A percentile compares a stretch with the other conserved stretches of the same genome.
phyloP scores from a whole-genome alignment of 164 flowering plant species.

The Hamamelis virginiana region DNA sequence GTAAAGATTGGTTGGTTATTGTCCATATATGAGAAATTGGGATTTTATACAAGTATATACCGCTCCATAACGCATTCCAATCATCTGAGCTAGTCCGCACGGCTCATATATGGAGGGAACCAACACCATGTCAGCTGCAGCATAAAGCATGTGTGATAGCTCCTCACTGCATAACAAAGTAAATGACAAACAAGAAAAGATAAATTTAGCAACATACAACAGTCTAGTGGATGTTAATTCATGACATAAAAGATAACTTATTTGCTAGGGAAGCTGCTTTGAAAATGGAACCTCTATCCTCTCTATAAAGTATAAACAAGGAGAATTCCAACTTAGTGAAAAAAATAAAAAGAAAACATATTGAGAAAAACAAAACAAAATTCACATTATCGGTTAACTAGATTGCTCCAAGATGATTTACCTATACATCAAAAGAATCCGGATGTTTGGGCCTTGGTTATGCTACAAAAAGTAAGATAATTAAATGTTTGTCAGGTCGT shows the following conservation, averaged over 20 bases:
- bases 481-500: conserved; percentile 8
- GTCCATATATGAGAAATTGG: neutral
- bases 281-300: neutral
- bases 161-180: conserved; percentile 47
- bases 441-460: conserved; percentile 43
- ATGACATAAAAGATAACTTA: neutral
- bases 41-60: conserved; percentile 29
- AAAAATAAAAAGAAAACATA: no score
- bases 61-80: conserved; percentile 77
- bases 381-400: no score
- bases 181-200: neutral
- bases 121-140: conserved; percentile 70
- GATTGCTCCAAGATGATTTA: conserved; percentile 9
- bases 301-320: neutral
- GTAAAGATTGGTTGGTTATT: no score
- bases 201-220: neutral
- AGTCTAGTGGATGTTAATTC: neutral
- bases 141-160: conserved; percentile 73
- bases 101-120: conserved; percentile 77
- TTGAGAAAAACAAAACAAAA: no score
- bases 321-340: neutral
- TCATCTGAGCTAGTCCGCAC: conserved; percentile 76
- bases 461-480: conserved; percentile 34
- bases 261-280: neutral
- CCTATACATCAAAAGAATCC: conserved; percentile 63